Evolutionary conservation across 768 basidiomycete genomes (phyloP).

Genomic region (Pisolithus albus): DNA sequence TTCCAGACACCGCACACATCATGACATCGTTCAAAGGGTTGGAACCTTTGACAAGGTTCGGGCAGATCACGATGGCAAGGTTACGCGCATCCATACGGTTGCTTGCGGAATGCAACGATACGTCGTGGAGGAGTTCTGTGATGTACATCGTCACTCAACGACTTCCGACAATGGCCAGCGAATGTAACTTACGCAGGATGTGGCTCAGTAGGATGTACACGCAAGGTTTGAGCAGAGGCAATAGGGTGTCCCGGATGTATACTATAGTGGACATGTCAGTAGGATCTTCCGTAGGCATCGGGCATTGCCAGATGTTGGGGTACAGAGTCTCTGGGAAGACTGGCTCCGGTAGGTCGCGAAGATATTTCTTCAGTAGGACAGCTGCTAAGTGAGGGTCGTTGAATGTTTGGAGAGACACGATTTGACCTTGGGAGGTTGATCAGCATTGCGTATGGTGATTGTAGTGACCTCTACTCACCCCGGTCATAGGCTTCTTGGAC

Average conservation of each 20-base stretch:
- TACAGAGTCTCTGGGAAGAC: slow-evolving; percentile 71
- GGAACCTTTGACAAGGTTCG: slow-evolving; percentile 68
- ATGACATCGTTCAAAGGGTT: slow-evolving; percentile 65
- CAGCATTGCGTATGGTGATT: background rate
- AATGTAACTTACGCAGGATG: slow-evolving; percentile 47
- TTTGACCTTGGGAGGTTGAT: slow-evolving; percentile 44
- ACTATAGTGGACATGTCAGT: slow-evolving; percentile 50
- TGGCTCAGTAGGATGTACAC: slow-evolving; percentile 67
- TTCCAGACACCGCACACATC: slow-evolving; percentile 61
- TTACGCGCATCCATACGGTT: slow-evolving; percentile 85
- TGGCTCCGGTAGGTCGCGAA: slow-evolving; percentile 73
- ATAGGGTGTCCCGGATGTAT: slow-evolving; percentile 63
- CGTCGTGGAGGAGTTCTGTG: slow-evolving; percentile 72
- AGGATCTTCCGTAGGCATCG: slow-evolving; percentile 43
- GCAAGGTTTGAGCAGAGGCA: slow-evolving; percentile 65
- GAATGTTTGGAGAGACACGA: slow-evolving; percentile 72
- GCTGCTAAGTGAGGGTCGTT: slow-evolving; percentile 76
- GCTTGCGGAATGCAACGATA: slow-evolving; percentile 55
- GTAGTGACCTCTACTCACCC: slow-evolving; percentile 33
- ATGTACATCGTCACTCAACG: background rate
- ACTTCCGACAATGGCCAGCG: background rate
- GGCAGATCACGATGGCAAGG: slow-evolving; percentile 70
- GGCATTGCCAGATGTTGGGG: slow-evolving; percentile 60
- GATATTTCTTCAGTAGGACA: slow-evolving; percentile 79
- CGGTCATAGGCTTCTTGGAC: slow-evolving; percentile 82